Conservation (phyloP, 2,329 filamentous ascomycete genomes). For the Colletotrichum cuscutae region DNA sequence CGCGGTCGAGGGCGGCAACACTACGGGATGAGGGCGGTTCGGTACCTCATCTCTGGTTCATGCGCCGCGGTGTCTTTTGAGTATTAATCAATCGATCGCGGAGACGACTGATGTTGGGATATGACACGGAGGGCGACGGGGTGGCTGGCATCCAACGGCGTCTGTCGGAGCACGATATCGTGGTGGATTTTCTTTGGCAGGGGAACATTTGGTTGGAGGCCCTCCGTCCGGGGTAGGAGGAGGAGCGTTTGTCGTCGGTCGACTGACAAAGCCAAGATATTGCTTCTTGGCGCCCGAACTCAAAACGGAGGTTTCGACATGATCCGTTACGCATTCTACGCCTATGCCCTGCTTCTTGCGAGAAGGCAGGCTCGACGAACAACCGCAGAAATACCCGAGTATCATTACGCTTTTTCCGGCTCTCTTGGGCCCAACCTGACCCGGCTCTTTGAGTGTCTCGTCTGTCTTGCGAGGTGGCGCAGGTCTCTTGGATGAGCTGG, state of each 20-base stretch:
- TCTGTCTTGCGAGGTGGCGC: not conserved
- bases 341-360: constrained; percentile 30
- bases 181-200: constrained; percentile 33
- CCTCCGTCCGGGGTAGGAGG: constrained; percentile 29
- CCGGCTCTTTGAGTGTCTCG: not conserved
- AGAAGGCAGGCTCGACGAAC: constrained; percentile 29
- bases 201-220: constrained; percentile 23
- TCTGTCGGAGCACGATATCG: constrained; percentile 28
- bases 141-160: constrained; percentile 34
- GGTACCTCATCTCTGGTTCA: constrained; percentile 33
- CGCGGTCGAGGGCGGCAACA: constrained; percentile 16
- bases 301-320: constrained; percentile 27
- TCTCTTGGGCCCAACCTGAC: not conserved
- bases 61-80: constrained; percentile 34
- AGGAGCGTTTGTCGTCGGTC: constrained; percentile 26
- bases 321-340: constrained; percentile 33
- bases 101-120: constrained; percentile 35
- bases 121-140: constrained; percentile 29
- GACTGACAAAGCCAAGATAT: constrained; percentile 24
- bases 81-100: constrained; percentile 35
- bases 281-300: constrained; percentile 14
- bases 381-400: constrained; percentile 35
- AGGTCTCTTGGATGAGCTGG: too few relatives aligned
- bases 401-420: constrained; percentile 14
- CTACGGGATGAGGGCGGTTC: constrained; percentile 9